Conservation (phyloP, 1,284 basidiomycete species). For the Leucoagaricus sp. region DNA sequence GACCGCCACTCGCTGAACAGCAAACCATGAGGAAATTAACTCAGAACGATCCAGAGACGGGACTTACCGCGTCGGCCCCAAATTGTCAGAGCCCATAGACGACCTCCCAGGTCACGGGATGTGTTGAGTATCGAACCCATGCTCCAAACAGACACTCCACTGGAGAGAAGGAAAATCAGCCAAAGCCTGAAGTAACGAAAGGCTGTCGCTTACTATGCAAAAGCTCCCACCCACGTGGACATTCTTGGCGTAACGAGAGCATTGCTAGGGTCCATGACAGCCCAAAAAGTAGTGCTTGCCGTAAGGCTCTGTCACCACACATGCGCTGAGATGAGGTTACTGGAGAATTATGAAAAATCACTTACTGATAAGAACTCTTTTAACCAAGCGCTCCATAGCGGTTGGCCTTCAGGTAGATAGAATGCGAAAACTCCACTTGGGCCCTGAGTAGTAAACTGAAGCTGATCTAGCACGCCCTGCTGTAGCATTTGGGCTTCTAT, state of each 20-base stretch:
- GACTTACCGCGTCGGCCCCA: slow-evolving; percentile 8
- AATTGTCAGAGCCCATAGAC: slow-evolving; percentile 10
- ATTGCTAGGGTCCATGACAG: slow-evolving; percentile 10
- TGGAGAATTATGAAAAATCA: background rate
- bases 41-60: background rate
- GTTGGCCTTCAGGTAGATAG: slow-evolving; percentile 6
- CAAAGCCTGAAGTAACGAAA: background rate
- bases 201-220: slow-evolving; percentile 4
- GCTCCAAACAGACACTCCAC: slow-evolving; percentile 7
- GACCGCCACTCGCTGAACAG: slow-evolving; percentile 1
- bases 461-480: slow-evolving; percentile 2
- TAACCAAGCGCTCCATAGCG: slow-evolving; percentile 5
- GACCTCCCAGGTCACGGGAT: slow-evolving; percentile 10
- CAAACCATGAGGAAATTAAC: background rate
- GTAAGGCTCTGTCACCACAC: slow-evolving; percentile 5
- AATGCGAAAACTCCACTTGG: slow-evolving; percentile 12
- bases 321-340: background rate
- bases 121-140: slow-evolving; percentile 7
- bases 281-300: slow-evolving; percentile 5
- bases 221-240: slow-evolving; percentile 3
- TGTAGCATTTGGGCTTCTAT: slow-evolving; percentile 2
- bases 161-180: background rate
- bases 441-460: background rate
- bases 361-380: slow-evolving; percentile 9
- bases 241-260: slow-evolving; percentile 7